Evolutionary conservation across 176 grass and related monocot species (phyloP).

Genomic region (Avena insularis): DNA sequence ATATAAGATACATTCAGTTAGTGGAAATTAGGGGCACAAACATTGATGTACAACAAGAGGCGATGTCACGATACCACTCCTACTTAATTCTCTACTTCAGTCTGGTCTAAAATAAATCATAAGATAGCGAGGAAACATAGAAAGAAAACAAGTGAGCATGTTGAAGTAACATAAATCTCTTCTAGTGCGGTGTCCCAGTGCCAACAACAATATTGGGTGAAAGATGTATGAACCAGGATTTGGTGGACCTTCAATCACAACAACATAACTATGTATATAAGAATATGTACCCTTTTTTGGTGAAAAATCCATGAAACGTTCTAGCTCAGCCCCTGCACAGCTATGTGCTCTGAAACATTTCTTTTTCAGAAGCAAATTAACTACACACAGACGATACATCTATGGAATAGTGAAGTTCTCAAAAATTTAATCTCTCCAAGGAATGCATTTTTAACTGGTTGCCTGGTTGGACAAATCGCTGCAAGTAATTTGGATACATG

Average conservation of each 20-base stretch:
- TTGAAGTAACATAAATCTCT: neutral
- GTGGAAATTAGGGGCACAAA: neutral
- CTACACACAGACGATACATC: slow-evolving; percentile 3
- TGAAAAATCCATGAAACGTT: neutral
- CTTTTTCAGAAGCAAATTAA: neutral
- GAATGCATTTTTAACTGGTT: slow-evolving; percentile 7
- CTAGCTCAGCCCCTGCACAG: neutral
- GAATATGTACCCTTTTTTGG: neutral
- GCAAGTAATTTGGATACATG: slow-evolving; percentile 23
- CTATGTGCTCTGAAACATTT: neutral
- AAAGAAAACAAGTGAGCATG: neutral
- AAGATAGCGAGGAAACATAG: neutral
- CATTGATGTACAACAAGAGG: neutral
- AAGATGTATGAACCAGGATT: neutral
- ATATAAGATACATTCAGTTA: neutral
- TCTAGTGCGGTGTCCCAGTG: neutral
- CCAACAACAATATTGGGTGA: neutral
- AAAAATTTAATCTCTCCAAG: neutral
- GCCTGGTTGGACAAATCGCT: slow-evolving; percentile 11
- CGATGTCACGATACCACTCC: neutral
- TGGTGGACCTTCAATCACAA: neutral
- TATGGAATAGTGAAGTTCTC: slow-evolving; percentile 10
- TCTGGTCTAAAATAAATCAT: neutral
- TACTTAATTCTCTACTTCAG: neutral
- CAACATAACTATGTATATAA: neutral